Evolutionary conservation across 495 filamentous ascomycete species (phyloP).

Genomic region (Massariosphaeria phaeospora): DNA sequence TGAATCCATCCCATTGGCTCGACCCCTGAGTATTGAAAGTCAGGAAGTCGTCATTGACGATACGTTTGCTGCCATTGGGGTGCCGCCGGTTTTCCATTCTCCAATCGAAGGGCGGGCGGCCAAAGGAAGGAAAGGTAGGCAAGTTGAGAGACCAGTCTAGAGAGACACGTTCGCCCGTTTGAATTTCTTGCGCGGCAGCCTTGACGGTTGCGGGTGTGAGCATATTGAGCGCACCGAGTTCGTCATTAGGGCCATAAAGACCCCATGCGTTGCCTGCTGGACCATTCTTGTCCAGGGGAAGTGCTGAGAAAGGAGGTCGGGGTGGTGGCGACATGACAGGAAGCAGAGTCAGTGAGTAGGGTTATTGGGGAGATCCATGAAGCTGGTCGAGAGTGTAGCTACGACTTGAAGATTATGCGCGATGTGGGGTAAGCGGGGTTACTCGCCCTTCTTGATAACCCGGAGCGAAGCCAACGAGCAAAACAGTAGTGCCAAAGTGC

Average conservation of each 20-base stretch:
- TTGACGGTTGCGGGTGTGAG: conserved; percentile 47
- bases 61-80: conserved; percentile 18
- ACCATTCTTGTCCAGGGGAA: conserved; percentile 45
- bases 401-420: no score
- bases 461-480: no score
- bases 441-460: no score
- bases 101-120: conserved; percentile 17
- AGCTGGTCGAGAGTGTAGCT: no score
- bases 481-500: no score
- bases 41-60: conserved; percentile 43
- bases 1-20: conserved; percentile 55
- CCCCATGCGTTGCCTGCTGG: conserved; percentile 52
- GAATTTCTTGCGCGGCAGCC: conserved; percentile 49
- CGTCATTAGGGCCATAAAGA: conserved; percentile 44
- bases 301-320: conserved; percentile 43
- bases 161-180: conserved; percentile 49
- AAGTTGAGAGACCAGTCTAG: conserved; percentile 46
- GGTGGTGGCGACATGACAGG: background rate
- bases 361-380: no score
- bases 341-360: background rate
- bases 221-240: conserved; percentile 50
- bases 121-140: conserved; percentile 21
- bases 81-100: conserved; percentile 26
- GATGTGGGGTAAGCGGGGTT: no score
- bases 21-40: conserved; percentile 56